Evolutionary conservation across 2,329 filamentous ascomycete species (phyloP).

Genomic region (Fusarium fracticaudum): DNA sequence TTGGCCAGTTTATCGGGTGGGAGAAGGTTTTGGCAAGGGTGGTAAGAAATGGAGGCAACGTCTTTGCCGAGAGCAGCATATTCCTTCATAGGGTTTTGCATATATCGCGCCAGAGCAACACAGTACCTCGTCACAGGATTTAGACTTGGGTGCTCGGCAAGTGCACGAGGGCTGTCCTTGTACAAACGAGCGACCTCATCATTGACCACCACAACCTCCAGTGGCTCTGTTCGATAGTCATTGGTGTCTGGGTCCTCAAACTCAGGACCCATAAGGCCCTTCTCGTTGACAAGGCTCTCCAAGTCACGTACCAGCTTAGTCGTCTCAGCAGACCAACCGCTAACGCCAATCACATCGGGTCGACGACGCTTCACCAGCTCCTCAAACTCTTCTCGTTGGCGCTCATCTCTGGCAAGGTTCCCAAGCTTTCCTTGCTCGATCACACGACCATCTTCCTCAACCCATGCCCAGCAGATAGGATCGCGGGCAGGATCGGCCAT

Average conservation of each 20-base stretch:
- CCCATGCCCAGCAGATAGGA: constrained; percentile 88
- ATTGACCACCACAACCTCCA: constrained; percentile 92
- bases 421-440: constrained; percentile 88
- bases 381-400: constrained; percentile 74
- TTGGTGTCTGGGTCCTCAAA: constrained; percentile 82
- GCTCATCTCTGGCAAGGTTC: constrained; percentile 78
- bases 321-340: constrained; percentile 88
- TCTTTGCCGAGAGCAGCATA: constrained; percentile 93
- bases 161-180: constrained; percentile 85
- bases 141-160: constrained; percentile 82
- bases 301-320: constrained; percentile 85
- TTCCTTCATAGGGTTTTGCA: constrained; percentile 96
- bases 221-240: constrained; percentile 77
- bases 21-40: constrained; percentile 88
- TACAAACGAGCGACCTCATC: constrained; percentile 98
- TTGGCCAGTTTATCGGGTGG: constrained; percentile 87
- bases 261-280: constrained; percentile 80
- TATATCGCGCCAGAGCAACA: constrained; percentile 85
- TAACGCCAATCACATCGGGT: constrained; percentile 90
- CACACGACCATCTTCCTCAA: constrained; percentile 91
- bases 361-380: constrained; percentile 82
- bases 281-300: constrained; percentile 79
- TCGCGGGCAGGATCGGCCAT: constrained; percentile 78
- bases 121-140: constrained; percentile 87
- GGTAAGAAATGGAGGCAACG: constrained; percentile 85